Evolutionary conservation across 768 basidiomycete genomes (phyloP).

Genomic region (Floccularia luteovirens): DNA sequence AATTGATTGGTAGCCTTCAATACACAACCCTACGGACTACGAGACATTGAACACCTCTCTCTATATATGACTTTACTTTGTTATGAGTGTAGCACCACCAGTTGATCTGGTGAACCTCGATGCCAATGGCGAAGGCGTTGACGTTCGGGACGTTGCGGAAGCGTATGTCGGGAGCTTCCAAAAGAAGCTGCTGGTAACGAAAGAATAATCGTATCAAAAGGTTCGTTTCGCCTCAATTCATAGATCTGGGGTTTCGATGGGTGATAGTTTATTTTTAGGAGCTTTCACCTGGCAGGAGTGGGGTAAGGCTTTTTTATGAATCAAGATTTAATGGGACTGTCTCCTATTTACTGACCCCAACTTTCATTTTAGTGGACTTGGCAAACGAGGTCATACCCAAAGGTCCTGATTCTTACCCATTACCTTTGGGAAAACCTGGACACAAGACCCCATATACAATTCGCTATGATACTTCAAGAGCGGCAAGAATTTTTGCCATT

Average conservation of each 20-base stretch:
- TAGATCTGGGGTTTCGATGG: background rate
- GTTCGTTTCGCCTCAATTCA: constrained; percentile 9
- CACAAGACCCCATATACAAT: too few species aligned
- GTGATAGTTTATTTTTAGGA: constrained; percentile 7
- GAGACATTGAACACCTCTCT: too few species aligned
- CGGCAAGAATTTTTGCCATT: too few species aligned
- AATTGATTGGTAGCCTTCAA: too few species aligned
- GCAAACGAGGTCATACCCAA: too few species aligned
- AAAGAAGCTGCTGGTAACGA: constrained; percentile 46
- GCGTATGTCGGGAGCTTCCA: constrained; percentile 49
- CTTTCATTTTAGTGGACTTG: too few species aligned
- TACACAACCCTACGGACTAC: too few species aligned
- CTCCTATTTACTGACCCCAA: too few species aligned
- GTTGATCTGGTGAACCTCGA: constrained; percentile 13
- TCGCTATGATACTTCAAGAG: too few species aligned
- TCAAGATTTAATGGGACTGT: too few species aligned
- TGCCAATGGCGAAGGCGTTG: constrained; percentile 26
- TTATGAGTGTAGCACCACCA: constrained; percentile 8
- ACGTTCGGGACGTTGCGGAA: constrained; percentile 50
- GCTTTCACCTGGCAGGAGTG: constrained; percentile 26
- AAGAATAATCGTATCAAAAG: constrained; percentile 43
- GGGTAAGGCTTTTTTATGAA: constrained; percentile 18
- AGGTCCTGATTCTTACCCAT: too few species aligned
- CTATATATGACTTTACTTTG: constrained; percentile 19
- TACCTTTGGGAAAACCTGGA: too few species aligned